A percentile compares a stretch with the other conserved stretches of the same genome.
Evolutionary conservation across 345 rosid genomes (phyloP).

Genomic region (Dimocarpus longan): DNA sequence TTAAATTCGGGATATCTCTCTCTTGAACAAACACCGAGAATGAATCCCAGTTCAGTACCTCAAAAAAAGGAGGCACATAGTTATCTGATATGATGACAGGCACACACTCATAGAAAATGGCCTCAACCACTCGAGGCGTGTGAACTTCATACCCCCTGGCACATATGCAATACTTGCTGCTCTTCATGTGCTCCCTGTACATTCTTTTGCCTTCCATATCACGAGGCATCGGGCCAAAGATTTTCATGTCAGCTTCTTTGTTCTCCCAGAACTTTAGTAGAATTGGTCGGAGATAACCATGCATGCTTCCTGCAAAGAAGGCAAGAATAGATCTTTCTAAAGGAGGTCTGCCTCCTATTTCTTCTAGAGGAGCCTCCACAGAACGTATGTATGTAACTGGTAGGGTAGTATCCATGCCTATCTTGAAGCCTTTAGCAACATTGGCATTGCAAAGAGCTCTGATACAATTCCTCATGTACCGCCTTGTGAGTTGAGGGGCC

Average conservation of each 20-base stretch:
- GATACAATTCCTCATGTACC: conserved; percentile 57
- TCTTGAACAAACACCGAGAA: conserved; percentile 80
- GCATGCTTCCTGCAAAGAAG: conserved; percentile 90
- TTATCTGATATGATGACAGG: conserved; percentile 90
- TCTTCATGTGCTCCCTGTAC: conserved; percentile 80
- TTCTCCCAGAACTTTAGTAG: conserved; percentile 71
- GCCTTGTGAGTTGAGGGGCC: conserved; percentile 63
- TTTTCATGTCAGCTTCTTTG: conserved; percentile 77
- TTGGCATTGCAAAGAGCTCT: conserved; percentile 81
- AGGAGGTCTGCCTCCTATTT: conserved; percentile 71
- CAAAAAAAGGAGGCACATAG: conserved; percentile 87
- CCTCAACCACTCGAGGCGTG: conserved; percentile 84
- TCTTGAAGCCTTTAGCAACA: conserved; percentile 65
- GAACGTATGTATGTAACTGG: conserved; percentile 79
- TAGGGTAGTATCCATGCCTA: conserved; percentile 72
- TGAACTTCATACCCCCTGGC: conserved; percentile 92
- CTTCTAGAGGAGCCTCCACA: conserved; percentile 50
- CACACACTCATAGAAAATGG: conserved; percentile 73
- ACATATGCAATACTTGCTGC: conserved; percentile 85
- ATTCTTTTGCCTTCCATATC: conserved; percentile 54
- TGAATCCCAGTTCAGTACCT: conserved; percentile 76
- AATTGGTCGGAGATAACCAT: conserved; percentile 75
- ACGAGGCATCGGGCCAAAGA: conserved; percentile 73
- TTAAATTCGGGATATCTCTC: conserved; percentile 67
- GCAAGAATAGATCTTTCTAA: conserved; percentile 66